Percentiles rank a stretch among this genome's conserved stretches.
Conservation (phyloP, 2,329 filamentous ascomycete genomes). For the Drechmeria coniospora region DNA sequence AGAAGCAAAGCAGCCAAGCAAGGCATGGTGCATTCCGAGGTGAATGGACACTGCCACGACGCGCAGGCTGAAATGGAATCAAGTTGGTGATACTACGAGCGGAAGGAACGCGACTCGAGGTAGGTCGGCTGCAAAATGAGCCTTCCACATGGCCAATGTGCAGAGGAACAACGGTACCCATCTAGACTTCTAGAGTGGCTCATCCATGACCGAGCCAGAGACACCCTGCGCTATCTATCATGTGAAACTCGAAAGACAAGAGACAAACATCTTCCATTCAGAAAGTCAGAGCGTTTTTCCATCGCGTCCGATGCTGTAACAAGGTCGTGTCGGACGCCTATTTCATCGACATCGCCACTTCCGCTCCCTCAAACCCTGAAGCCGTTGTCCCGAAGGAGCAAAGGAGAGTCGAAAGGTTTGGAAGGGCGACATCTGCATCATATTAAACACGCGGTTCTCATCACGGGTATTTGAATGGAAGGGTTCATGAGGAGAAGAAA, state of each 20-base stretch:
- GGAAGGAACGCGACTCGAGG: no score
- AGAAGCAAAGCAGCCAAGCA: no score
- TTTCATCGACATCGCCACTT: constrained; percentile 64
- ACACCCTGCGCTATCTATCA: neutral
- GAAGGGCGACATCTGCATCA: constrained; percentile 58
- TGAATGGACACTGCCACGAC: no score
- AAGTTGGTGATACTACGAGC: no score
- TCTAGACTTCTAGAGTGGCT: no score
- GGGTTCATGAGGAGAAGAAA: constrained; percentile 61
- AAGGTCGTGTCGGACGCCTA: constrained; percentile 99
- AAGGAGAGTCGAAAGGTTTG: constrained; percentile 67
- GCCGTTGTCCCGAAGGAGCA: no score
- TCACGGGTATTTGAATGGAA: constrained; percentile 99
- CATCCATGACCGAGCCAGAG: neutral
- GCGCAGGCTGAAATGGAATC: no score
- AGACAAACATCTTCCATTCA: constrained; percentile 19
- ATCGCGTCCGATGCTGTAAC: constrained; percentile 94
- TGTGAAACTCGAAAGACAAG: neutral
- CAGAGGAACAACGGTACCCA: no score
- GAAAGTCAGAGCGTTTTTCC: constrained; percentile 84
- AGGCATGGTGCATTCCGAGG: no score
- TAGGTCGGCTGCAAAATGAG: no score
- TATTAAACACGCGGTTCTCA: constrained; percentile 97
- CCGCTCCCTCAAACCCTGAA: constrained; percentile 67
- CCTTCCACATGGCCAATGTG: no score